These are phyloP conservation scores for Tardiomyces depauwii DNA, from an alignment of 1,139 yeast species.

Conservation along the genomic window DNA sequence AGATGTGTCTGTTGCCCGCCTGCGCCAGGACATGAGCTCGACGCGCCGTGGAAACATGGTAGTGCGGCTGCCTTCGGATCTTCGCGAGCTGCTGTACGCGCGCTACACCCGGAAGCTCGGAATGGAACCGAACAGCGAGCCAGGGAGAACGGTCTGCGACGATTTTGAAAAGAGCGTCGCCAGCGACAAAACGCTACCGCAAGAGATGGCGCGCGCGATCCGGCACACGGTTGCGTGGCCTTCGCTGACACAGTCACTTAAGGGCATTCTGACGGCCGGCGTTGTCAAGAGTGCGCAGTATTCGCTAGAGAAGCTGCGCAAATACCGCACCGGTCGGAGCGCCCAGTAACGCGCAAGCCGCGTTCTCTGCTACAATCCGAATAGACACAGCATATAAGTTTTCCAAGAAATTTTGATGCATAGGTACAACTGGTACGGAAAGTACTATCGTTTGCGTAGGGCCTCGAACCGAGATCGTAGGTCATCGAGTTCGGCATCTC, in stretches of 20 bases:
- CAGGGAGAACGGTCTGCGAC: constrained; percentile 13
- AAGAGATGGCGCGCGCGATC: constrained; percentile 35
- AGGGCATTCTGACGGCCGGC: constrained; percentile 87
- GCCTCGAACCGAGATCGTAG: background rate
- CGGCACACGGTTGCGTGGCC: constrained; percentile 55
- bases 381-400: no score
- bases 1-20: constrained; percentile 16
- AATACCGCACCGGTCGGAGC: background rate
- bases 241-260: constrained; percentile 62
- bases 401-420: background rate
- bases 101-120: constrained; percentile 28
- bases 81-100: constrained; percentile 36
- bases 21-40: constrained; percentile 27
- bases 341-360: no score
- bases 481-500: background rate
- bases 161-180: constrained; percentile 32
- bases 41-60: constrained; percentile 28
- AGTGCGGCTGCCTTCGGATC: constrained; percentile 39
- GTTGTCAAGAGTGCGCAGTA: constrained; percentile 57
- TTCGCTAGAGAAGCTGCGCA: constrained; percentile 55
- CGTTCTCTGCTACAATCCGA: no score
- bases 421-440: background rate
- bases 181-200: constrained; percentile 28
- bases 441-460: background rate
- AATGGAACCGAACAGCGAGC: constrained; percentile 10